Conservation (phyloP, 2,329 filamentous ascomycete species). For the Colletotrichum destructivum region DNA sequence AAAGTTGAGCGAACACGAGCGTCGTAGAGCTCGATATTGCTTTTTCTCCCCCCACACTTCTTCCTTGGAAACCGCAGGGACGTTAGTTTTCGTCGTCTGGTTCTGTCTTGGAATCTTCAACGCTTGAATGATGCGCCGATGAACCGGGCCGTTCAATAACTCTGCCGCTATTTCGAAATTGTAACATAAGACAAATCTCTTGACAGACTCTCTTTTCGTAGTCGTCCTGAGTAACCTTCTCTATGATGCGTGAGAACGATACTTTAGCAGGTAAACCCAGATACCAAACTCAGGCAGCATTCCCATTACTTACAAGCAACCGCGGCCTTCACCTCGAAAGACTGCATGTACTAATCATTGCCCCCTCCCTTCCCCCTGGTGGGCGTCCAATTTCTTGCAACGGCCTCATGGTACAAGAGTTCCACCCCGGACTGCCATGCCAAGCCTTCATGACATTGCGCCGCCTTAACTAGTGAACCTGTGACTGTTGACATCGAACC, state of each 20-base stretch:
- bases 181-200: not conserved
- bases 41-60: not conserved
- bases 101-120: slow-evolving; percentile 1
- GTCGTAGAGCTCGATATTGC: not conserved
- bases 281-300: not conserved
- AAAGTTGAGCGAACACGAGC: not conserved
- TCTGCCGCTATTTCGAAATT: not conserved
- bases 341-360: not conserved
- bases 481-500: slow-evolving; percentile 14
- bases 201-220: not conserved
- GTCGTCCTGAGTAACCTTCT: not conserved
- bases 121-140: slow-evolving; percentile 19
- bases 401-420: not conserved
- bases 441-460: slow-evolving; percentile 23
- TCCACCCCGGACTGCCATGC: slow-evolving; percentile 7
- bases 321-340: not conserved
- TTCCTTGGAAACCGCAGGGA: not conserved
- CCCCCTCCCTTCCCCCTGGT: not conserved
- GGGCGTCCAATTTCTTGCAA: not conserved
- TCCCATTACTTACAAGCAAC: not conserved
- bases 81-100: slow-evolving; percentile 22
- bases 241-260: not conserved
- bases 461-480: not conserved
- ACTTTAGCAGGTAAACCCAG: no score
- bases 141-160: slow-evolving; percentile 1